Evolutionary conservation across 495 filamentous ascomycete species (phyloP).

Genomic region (Cercophora samala): DNA sequence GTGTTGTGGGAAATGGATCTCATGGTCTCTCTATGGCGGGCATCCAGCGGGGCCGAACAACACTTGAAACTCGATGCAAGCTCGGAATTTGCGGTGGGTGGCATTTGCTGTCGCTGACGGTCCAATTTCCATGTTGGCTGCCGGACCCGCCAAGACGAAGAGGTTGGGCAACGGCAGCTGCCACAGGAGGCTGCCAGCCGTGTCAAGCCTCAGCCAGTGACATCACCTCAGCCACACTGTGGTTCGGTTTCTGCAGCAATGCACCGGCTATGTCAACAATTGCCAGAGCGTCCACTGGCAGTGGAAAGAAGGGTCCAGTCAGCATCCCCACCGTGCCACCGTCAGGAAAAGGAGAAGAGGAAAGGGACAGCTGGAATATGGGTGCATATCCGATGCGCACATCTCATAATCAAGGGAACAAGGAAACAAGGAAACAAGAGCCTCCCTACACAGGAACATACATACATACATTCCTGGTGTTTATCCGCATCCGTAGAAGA

Average conservation of each 20-base stretch:
- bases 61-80: constrained; percentile 9
- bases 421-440: too few relatives aligned
- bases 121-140: neutral
- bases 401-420: neutral
- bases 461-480: neutral
- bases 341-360: neutral
- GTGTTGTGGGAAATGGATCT: neutral
- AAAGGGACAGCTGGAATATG: neutral
- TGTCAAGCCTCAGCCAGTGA: constrained; percentile 11
- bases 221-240: constrained; percentile 14
- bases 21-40: neutral
- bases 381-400: neutral
- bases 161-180: neutral
- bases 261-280: constrained; percentile 25
- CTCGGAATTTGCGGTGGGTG: neutral
- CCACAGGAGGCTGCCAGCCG: constrained; percentile 10
- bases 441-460: too few relatives aligned
- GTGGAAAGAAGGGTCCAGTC: constrained; percentile 7
- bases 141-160: neutral
- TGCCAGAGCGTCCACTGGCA: constrained; percentile 10
- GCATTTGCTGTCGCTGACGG: neutral
- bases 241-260: constrained; percentile 24
- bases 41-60: constrained; percentile 5
- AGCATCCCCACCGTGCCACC: constrained; percentile 15
- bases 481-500: neutral